A percentile compares a stretch with the other conserved stretches of the same genome.
phyloP scores from a whole-genome alignment of 495 filamentous ascomycete genomes.

The Bathelium albidoporum region DNA sequence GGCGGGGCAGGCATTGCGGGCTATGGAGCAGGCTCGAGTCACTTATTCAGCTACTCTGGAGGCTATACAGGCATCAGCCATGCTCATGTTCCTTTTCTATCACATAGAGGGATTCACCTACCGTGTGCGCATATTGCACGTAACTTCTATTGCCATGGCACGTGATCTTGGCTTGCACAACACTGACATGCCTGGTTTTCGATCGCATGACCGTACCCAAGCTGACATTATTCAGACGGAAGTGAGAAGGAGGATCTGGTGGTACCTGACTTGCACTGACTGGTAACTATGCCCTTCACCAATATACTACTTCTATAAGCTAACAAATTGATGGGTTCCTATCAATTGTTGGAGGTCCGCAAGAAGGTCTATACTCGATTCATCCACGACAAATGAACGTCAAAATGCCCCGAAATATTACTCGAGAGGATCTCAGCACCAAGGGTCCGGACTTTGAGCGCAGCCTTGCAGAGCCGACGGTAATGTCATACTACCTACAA shows the following conservation, averaged over 20 bases:
- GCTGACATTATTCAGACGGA: slow-evolving; percentile 14
- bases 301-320: neutral
- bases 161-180: slow-evolving; percentile 31
- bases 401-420: slow-evolving; percentile 27
- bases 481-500: slow-evolving; percentile 37
- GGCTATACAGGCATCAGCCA: slow-evolving; percentile 7
- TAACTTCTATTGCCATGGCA: slow-evolving; percentile 9
- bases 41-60: slow-evolving; percentile 5
- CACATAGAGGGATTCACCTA: slow-evolving; percentile 14
- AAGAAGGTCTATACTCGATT: slow-evolving; percentile 41
- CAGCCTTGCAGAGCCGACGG: slow-evolving; percentile 26
- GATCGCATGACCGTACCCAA: slow-evolving; percentile 13
- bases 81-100: slow-evolving; percentile 12
- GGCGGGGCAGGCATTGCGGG: slow-evolving; percentile 8
- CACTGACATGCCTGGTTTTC: slow-evolving; percentile 25
- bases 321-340: slow-evolving; percentile 7
- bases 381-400: slow-evolving; percentile 38
- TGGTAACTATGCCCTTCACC: slow-evolving; percentile 28
- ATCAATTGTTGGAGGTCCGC: slow-evolving; percentile 32
- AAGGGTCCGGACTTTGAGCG: slow-evolving; percentile 10
- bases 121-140: neutral
- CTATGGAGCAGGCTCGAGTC: slow-evolving; percentile 8
- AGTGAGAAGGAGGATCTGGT: slow-evolving; percentile 38
- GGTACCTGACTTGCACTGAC: slow-evolving; percentile 38
- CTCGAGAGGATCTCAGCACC: slow-evolving; percentile 20